Conservation (phyloP, 108 stramenopile genomes). For the Conticribra guillardii region DNA sequence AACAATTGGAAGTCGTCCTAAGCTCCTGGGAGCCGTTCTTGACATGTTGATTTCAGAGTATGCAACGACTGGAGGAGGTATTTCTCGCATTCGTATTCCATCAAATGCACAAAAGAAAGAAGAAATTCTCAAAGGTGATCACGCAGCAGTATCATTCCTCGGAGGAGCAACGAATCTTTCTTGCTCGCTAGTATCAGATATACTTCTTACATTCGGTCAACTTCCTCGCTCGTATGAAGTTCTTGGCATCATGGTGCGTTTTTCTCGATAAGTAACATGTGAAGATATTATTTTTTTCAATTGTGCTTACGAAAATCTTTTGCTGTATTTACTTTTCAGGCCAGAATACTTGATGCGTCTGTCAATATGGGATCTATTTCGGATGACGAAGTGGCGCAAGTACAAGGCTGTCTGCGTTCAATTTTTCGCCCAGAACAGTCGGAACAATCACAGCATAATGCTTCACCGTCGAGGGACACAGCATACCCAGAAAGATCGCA, state of each 20-base stretch:
- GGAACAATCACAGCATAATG: constrained; percentile 43
- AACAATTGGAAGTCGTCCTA: constrained; percentile 71
- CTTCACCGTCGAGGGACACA: background rate
- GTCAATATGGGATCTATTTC: constrained; percentile 71
- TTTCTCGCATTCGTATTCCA: constrained; percentile 12
- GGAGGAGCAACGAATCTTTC: constrained; percentile 67
- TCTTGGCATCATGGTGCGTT: constrained; percentile 65
- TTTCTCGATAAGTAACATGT: background rate
- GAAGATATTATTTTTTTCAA: too few species aligned
- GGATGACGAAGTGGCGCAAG: constrained; percentile 64
- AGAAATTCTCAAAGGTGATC: constrained; percentile 10
- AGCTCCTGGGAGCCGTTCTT: constrained; percentile 70
- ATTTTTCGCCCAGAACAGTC: constrained; percentile 59
- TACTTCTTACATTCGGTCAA: constrained; percentile 73
- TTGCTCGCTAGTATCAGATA: constrained; percentile 81
- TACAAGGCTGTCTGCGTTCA: constrained; percentile 64
- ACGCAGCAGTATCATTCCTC: constrained; percentile 32
- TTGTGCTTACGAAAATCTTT: background rate
- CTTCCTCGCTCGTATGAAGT: constrained; percentile 77
- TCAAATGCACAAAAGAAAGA: constrained; percentile 14
- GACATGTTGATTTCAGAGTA: constrained; percentile 81
- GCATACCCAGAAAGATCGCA: background rate
- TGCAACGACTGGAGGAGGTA: constrained; percentile 47
- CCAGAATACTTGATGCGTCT: constrained; percentile 59
- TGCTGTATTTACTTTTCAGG: background rate